Conservation (phyloP, 2,329 filamentous ascomycete genomes). For the Pestalotiopsis sp. region DNA sequence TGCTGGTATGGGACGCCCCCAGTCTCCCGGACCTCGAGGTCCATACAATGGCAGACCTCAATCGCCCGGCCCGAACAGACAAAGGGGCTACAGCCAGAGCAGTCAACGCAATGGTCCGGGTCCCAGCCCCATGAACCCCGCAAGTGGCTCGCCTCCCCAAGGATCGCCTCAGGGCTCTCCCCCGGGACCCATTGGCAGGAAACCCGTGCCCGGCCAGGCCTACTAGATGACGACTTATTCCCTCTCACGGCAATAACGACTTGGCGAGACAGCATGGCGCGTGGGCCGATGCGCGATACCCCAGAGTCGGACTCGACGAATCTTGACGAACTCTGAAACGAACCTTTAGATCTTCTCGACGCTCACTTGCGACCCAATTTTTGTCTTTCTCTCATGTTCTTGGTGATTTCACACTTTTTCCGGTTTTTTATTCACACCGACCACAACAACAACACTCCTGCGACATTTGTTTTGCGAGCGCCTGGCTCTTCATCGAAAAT, state of each 20-base stretch:
- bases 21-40: constrained; percentile 25
- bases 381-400: constrained; percentile 9
- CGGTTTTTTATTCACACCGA: background rate
- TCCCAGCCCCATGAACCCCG: constrained; percentile 50
- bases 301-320: constrained; percentile 24
- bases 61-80: constrained; percentile 43
- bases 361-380: constrained; percentile 31
- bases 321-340: constrained; percentile 30
- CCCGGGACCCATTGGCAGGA: constrained; percentile 50
- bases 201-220: constrained; percentile 60
- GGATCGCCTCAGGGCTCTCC: constrained; percentile 34
- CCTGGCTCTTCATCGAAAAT: background rate
- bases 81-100: constrained; percentile 44
- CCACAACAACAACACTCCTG: background rate
- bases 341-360: constrained; percentile 34
- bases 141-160: constrained; percentile 26
- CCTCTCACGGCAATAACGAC: constrained; percentile 11
- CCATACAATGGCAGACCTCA: constrained; percentile 47
- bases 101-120: constrained; percentile 44
- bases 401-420: background rate
- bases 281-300: constrained; percentile 16
- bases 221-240: constrained; percentile 31
- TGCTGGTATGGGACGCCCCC: constrained; percentile 21
- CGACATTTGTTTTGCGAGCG: background rate
- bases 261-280: constrained; percentile 11